These are phyloP conservation scores for Sordariomycetes sp. DNA, from an alignment of 2,329 filamentous ascomycete genomes.

Conservation along the genomic window DNA sequence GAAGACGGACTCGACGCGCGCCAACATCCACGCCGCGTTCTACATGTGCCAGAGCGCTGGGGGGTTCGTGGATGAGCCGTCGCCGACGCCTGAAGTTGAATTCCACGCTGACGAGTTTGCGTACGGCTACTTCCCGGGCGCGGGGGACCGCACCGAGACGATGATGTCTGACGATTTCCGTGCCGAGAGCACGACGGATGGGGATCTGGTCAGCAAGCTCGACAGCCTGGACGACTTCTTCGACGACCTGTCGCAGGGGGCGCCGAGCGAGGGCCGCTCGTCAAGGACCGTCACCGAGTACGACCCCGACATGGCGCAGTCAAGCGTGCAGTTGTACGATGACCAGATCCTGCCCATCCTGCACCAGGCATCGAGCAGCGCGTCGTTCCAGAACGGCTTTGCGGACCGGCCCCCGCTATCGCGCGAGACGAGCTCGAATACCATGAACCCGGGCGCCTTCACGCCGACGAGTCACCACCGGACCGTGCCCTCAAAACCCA, in stretches of 20 bases:
- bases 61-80: constrained; percentile 41
- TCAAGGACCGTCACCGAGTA: constrained; percentile 53
- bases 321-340: constrained; percentile 75
- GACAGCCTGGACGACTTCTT: constrained; percentile 77
- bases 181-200: constrained; percentile 57
- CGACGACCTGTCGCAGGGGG: constrained; percentile 49
- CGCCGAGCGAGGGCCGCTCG: constrained; percentile 41
- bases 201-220: constrained; percentile 66
- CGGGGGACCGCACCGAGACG: constrained; percentile 62
- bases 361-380: constrained; percentile 70
- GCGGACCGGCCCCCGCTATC: constrained; percentile 55
- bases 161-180: constrained; percentile 82
- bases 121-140: constrained; percentile 60
- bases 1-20: constrained; percentile 73
- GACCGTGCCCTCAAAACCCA: not conserved
- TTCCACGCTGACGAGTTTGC: constrained; percentile 85
- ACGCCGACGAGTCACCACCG: constrained; percentile 38
- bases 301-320: constrained; percentile 52
- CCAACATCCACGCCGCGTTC: constrained; percentile 92
- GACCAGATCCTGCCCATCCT: constrained; percentile 86
- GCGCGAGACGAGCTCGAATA: constrained; percentile 45
- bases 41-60: constrained; percentile 74
- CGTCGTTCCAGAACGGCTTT: constrained; percentile 81
- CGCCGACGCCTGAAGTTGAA: constrained; percentile 73
- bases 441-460: constrained; percentile 51